Conservation (phyloP, 2,329 filamentous ascomycete species). For the Colletotrichum neosansevieriae region DNA sequence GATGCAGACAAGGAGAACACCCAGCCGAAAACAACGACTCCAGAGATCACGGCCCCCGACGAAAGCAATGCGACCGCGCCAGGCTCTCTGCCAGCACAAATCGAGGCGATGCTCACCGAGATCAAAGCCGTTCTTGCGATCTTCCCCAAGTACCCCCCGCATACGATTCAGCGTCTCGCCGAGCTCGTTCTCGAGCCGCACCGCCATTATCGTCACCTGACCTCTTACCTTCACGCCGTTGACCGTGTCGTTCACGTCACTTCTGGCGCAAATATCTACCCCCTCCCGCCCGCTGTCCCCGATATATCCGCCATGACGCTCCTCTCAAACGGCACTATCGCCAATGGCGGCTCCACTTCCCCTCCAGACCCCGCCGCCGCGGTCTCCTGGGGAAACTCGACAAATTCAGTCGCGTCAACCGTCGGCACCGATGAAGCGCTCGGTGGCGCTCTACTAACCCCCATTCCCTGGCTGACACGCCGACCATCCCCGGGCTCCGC, state of each 20-base stretch:
- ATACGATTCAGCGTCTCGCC: slow-evolving; percentile 91
- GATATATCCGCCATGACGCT: slow-evolving; percentile 67
- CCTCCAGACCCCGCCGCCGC: slow-evolving; percentile 50
- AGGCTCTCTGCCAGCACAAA: slow-evolving; percentile 70
- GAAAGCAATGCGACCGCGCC: slow-evolving; percentile 47
- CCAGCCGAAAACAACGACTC: slow-evolving; percentile 52
- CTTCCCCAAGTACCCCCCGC: slow-evolving; percentile 83
- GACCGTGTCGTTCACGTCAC: slow-evolving; percentile 93
- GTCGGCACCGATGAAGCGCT: slow-evolving; percentile 89
- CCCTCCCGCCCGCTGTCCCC: slow-evolving; percentile 76
- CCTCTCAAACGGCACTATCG: slow-evolving; percentile 68
- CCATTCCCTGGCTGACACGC: slow-evolving; percentile 86
- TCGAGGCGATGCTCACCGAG: slow-evolving; percentile 71
- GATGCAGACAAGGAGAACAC: slow-evolving; percentile 78
- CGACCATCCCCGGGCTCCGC: slow-evolving; percentile 43
- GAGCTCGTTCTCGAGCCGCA: slow-evolving; percentile 85
- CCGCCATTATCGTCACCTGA: slow-evolving; percentile 83
- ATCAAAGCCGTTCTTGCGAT: slow-evolving; percentile 72
- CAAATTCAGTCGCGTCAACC: slow-evolving; percentile 51
- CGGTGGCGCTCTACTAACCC: slow-evolving; percentile 90
- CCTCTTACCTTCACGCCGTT: slow-evolving; percentile 89
- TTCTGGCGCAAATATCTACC: slow-evolving; percentile 83
- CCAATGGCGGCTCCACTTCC: slow-evolving; percentile 51
- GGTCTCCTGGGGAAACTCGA: slow-evolving; percentile 62
- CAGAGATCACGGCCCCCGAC: slow-evolving; percentile 47